Base-by-base conservation (phyloP, 345 rosid species). In the Cardamine occulta region DNA sequence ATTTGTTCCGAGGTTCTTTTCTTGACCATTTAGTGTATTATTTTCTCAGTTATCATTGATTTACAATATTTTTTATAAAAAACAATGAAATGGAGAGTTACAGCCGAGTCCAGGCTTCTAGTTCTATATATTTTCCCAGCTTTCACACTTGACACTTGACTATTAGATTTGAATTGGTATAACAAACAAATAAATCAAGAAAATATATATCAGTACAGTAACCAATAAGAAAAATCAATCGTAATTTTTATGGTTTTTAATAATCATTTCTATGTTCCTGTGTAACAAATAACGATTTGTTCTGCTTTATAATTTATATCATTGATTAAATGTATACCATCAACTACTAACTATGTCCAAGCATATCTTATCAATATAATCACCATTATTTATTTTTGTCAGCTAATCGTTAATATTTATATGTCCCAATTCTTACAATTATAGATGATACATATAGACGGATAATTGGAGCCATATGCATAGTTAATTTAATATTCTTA, bases 381-480 rank as follows among this genome's bases (percentile, higher is more conserved):
- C 66, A 55, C 72, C 58, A 65, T 74, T 45, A 45, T 56, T 56
- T 53, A 5, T 19, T 53, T 69, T 62, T 63, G 63, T 42, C 63
- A 63, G 66, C 56, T 75, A 52, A 62, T 61, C 74, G 52, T 13
- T 68, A 40, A 21, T 68, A 59, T 68, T 12, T 45, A 35, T 45
- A 35, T 47, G 59, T 66, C 32, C 59, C 59, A 47, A 17, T 23
- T 65, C 39, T 19, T 7, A 14, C 44, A 40, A 54, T 26, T 40
- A 64, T 21, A 31, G 54, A 21, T 44, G 5, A 53, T 54, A 26
- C 17, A 62, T 39, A 65, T 65, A 55, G 65, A 55, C 26, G 29
- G 28, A 61, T 68, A 52, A 13, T 76, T 77, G 76, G 72, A 71
- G 48, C 39, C 62, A 70, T 71, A 56, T 45, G 75, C 75, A 45